phyloP scores from a whole-genome alignment of 2,329 filamentous ascomycete genomes.

The Colletotrichum magnum region DNA sequence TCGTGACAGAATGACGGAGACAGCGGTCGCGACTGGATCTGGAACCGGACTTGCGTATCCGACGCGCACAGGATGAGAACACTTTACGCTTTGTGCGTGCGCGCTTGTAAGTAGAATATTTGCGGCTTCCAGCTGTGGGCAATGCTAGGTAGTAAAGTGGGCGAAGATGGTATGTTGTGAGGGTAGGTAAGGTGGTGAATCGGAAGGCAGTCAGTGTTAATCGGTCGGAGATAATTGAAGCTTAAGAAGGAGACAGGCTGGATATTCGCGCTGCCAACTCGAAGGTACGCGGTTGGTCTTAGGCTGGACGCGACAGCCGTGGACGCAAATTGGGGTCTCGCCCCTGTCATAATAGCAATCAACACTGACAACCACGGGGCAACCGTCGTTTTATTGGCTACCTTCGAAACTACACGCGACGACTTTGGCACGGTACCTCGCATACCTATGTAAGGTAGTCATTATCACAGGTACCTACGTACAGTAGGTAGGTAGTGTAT shows the following conservation, averaged over 20 bases:
- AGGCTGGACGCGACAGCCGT: slow-evolving; percentile 34
- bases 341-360: slow-evolving; percentile 48
- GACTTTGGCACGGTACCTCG: slow-evolving; percentile 10
- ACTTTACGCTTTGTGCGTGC: no score
- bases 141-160: no score
- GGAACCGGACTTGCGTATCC: background rate
- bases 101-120: no score
- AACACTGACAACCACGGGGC: slow-evolving; percentile 70
- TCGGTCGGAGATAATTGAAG: slow-evolving; percentile 17
- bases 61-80: background rate
- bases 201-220: slow-evolving; percentile 40
- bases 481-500: no score
- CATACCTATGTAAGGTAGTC: no score
- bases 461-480: no score
- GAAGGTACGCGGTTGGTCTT: slow-evolving; percentile 38
- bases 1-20: slow-evolving; percentile 23
- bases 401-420: slow-evolving; percentile 4
- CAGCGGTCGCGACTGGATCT: slow-evolving; percentile 9
- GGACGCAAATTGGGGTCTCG: slow-evolving; percentile 18
- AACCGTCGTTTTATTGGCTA: slow-evolving; percentile 66
- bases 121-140: no score
- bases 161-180: no score
- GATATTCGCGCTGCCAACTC: slow-evolving; percentile 18
- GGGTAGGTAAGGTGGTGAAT: background rate
- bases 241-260: slow-evolving; percentile 24